phyloP scores from a whole-genome alignment of 331 rosid genomes.

The Dryas integrifolia region DNA sequence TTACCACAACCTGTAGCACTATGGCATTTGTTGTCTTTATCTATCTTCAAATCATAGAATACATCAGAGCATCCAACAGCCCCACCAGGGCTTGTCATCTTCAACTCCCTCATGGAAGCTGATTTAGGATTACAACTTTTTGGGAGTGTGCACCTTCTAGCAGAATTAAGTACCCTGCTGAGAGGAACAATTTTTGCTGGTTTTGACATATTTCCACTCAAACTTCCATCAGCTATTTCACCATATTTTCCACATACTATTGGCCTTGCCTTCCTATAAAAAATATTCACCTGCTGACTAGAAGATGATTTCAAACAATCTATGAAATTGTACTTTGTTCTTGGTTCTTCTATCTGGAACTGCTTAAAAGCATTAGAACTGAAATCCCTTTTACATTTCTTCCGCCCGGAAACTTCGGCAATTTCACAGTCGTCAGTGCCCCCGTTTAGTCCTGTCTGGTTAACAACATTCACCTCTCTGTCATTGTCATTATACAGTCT shows the following conservation, averaged over 20 bases:
- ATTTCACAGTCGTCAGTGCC: conserved; percentile 26
- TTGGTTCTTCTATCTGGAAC: conserved; percentile 27
- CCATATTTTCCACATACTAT: conserved; percentile 62
- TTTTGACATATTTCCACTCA: conserved; percentile 29
- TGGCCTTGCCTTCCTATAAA: conserved; percentile 43
- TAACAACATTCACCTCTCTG: conserved; percentile 24
- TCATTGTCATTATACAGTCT: conserved; percentile 21
- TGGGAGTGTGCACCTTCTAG: conserved; percentile 41
- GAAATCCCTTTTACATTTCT: conserved; percentile 40
- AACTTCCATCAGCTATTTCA: conserved; percentile 41
- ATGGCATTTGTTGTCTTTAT: conserved; percentile 23
- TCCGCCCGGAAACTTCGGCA: conserved; percentile 34
- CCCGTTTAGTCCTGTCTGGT: conserved; percentile 28
- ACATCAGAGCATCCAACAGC: conserved; percentile 18
- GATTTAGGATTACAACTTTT: conserved; percentile 22
- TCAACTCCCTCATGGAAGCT: conserved; percentile 32
- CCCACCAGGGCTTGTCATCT: conserved; percentile 28
- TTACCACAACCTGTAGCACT: conserved; percentile 16
- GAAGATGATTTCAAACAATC: conserved; percentile 21
- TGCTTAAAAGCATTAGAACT: conserved; percentile 28
- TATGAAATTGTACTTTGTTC: conserved; percentile 14
- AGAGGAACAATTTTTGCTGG: conserved; percentile 61
- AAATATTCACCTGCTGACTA: conserved; percentile 28
- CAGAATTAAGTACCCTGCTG: conserved; percentile 43
- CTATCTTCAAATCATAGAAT: conserved; percentile 24